A percentile compares a stretch with the other conserved stretches of the same genome.
Conservation (phyloP, 1,284 basidiomycete species). For the Malassezia brasiliensis region DNA sequence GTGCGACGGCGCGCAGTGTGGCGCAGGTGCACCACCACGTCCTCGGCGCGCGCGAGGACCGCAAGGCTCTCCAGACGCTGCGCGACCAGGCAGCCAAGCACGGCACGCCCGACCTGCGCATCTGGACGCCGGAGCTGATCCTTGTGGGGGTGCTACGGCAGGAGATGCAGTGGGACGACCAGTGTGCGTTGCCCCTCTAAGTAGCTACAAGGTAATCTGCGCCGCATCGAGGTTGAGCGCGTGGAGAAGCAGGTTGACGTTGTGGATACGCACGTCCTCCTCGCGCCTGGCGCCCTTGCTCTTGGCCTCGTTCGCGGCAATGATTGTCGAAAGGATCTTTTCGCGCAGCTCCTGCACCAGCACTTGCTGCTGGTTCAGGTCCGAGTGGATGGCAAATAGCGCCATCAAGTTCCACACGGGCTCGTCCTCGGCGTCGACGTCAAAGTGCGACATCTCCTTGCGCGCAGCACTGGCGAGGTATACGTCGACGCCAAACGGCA, state of each 20-base stretch:
- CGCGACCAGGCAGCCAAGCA: slow-evolving; percentile 1
- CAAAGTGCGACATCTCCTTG: slow-evolving; percentile 6
- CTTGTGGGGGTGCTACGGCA: slow-evolving; percentile 19
- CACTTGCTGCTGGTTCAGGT: slow-evolving; percentile 71
- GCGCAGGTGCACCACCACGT: slow-evolving; percentile 8
- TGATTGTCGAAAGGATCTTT: slow-evolving; percentile 78
- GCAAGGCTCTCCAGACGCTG: slow-evolving; percentile 3
- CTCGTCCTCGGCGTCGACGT: slow-evolving; percentile 68
- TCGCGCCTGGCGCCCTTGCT: slow-evolving; percentile 17
- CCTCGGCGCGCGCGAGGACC: slow-evolving; percentile 12
- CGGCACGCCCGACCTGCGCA: background rate
- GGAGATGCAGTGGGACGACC: slow-evolving; percentile 14
- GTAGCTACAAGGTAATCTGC: slow-evolving; percentile 37
- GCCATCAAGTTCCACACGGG: slow-evolving; percentile 87
- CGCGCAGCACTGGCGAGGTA: slow-evolving; percentile 23
- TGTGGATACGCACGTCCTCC: slow-evolving; percentile 36
- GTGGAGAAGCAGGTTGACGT: slow-evolving; percentile 43
- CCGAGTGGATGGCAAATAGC: slow-evolving; percentile 73
- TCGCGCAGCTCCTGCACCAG: slow-evolving; percentile 79
- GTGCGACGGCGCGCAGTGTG: background rate
- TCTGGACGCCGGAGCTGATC: slow-evolving; percentile 20
- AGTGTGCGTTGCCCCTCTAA: background rate
- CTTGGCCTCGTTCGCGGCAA: slow-evolving; percentile 56
- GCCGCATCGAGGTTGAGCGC: slow-evolving; percentile 45
- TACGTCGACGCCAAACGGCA: slow-evolving; percentile 52